A percentile compares a stretch with the other conserved stretches of the same genome.
Evolutionary conservation across 2,329 filamentous ascomycete genomes (phyloP).

Genomic region (Epichloe hybrida): DNA sequence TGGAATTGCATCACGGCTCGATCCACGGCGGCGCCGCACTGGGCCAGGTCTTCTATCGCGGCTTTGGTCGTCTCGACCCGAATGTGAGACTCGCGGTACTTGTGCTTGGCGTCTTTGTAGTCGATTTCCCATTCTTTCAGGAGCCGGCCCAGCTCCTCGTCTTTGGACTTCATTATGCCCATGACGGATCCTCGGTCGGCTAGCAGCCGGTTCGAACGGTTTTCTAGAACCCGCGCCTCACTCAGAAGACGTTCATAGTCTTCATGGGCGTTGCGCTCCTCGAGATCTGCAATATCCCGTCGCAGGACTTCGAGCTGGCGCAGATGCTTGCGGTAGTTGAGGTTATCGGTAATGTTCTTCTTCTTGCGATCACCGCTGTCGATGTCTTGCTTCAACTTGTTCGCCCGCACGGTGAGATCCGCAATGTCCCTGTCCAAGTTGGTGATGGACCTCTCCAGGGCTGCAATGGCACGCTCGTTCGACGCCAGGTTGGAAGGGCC

Average conservation of each 20-base stretch:
- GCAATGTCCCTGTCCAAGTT: constrained; percentile 54
- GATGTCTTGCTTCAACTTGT: constrained; percentile 64
- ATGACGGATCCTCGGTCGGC: constrained; percentile 62
- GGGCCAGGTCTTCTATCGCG: constrained; percentile 76
- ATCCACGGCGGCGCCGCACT: constrained; percentile 74
- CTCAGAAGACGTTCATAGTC: constrained; percentile 63
- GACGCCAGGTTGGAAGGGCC: constrained; percentile 58
- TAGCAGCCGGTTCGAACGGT: constrained; percentile 52
- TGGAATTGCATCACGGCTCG: constrained; percentile 98
- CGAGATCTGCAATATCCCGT: constrained; percentile 58
- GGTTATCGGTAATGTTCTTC: constrained; percentile 77
- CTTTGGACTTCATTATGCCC: constrained; percentile 71
- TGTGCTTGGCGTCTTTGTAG: constrained; percentile 67
- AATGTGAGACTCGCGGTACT: constrained; percentile 80
- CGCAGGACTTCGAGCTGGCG: constrained; percentile 54
- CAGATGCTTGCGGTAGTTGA: constrained; percentile 67
- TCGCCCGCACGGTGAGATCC: constrained; percentile 54
- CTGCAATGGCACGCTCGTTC: constrained; percentile 55
- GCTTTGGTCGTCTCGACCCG: constrained; percentile 85
- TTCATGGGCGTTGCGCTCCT: constrained; percentile 66
- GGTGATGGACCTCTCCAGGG: constrained; percentile 51
- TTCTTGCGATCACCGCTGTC: constrained; percentile 71
- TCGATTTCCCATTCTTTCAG: constrained; percentile 70
- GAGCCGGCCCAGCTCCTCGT: constrained; percentile 62
- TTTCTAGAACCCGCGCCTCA: constrained; percentile 56